Base-by-base conservation (phyloP, 2,329 filamentous ascomycete genomes). In the Ophiocordyceps australis region DNA sequence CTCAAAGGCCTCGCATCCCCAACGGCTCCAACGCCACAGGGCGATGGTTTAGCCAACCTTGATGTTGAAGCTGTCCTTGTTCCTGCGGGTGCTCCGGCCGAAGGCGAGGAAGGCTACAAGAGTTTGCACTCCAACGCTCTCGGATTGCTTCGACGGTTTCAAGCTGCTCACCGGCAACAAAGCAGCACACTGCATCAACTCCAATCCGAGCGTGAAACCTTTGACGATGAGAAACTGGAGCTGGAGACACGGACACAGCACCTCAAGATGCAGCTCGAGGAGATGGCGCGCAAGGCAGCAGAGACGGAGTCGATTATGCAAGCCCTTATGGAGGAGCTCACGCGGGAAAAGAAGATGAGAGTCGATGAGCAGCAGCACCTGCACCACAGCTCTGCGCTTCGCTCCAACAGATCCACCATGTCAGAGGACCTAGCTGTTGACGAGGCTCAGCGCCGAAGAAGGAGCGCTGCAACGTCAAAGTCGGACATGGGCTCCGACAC, bases 181-280 rank as follows among this genome's bases (percentile, higher is more conserved):
- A 59, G 62, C 5, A 33, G 52, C 0, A 52, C 58, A n/a, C 43
- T 67, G 2, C 50, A 50, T 9, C 65, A 72, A 22, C 35, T 67
- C 8, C 51, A 52, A 17, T 55, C 56, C 7, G 67, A 74, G 39
- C 55, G 55, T n/a, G 58, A 61, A 23, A 61, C 57, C 1, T 51
- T 63, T 35, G 38, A 38, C 10, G 69, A 74, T 16, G 65, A 72
- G 41, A 45, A 60, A 11, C 64, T 65, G 25, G 67, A 73, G 38
- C 54, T 60, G 12, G 54, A 62, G 28, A 60, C 57, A 5, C 55
- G 65, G 4, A 54, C 59, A 6, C 47, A 54, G 13, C 58, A 66
- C 36, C 52, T 74, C 21, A 67, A 65, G 41, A 52, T 57, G 35
- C 68, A 74, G 41, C 53, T 76, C 1, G 64, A 74, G 34, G 60